A percentile compares a stretch with the other conserved stretches of the same genome.
phyloP scores from a whole-genome alignment of 73 alveolate species.

The Paramecium primaurelia region DNA sequence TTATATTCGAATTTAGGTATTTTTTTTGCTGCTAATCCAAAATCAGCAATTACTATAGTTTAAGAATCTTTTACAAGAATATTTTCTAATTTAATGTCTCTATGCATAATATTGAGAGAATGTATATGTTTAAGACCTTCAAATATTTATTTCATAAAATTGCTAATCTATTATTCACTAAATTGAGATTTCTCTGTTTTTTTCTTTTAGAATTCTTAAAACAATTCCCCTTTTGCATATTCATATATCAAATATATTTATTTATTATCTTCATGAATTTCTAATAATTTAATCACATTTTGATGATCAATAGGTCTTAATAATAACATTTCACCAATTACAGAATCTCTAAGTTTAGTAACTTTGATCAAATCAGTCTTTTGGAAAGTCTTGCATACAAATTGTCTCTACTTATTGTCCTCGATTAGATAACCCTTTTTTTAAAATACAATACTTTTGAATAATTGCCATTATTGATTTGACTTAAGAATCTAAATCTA shows the following conservation, averaged over 20 bases:
- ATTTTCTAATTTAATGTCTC: constrained; percentile 58
- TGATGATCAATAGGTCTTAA: neutral
- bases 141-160: constrained; percentile 10
- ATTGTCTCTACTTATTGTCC: constrained; percentile 1
- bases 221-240: constrained; percentile 11
- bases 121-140: constrained; percentile 48
- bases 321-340: constrained; percentile 15
- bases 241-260: neutral
- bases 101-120: constrained; percentile 49
- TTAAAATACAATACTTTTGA: neutral
- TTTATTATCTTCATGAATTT: constrained; percentile 8
- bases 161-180: neutral
- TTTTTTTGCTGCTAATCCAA: constrained; percentile 5
- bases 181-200: neutral
- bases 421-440: constrained; percentile 23
- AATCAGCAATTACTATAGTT: neutral
- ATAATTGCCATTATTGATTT: constrained; percentile 21
- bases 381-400: neutral
- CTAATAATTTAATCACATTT: neutral
- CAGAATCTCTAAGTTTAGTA: constrained; percentile 10
- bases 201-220: neutral
- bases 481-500: neutral
- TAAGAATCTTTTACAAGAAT: neutral
- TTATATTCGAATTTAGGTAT: constrained; percentile 20
- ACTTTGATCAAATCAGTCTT: neutral